phyloP scores from a whole-genome alignment of 495 filamentous ascomycete genomes.

The Tuber melanosporum region DNA sequence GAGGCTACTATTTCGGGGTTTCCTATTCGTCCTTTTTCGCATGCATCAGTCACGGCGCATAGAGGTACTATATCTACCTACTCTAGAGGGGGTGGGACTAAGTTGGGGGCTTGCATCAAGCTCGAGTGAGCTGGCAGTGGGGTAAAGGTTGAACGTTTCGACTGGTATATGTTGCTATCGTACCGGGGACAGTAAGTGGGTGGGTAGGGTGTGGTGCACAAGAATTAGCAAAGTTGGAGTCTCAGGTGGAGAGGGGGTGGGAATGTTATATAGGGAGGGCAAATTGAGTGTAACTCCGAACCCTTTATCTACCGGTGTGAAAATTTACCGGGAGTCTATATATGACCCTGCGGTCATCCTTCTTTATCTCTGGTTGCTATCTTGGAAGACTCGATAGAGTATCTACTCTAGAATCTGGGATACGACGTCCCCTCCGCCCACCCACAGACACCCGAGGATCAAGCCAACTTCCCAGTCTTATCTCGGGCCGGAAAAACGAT shows the following conservation, averaged over 20 bases:
- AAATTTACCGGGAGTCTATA: background rate
- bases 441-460: background rate
- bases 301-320: background rate
- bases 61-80: background rate
- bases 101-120: background rate
- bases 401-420: background rate
- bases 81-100: background rate
- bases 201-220: background rate
- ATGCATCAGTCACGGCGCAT: background rate
- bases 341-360: background rate
- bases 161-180: background rate
- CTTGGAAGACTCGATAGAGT: background rate
- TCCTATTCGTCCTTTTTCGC: slow-evolving; percentile 7
- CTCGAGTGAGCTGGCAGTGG: background rate
- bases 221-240: background rate
- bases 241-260: background rate
- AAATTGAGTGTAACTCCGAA: background rate
- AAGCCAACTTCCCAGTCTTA: background rate
- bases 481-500: background rate
- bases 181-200: background rate
- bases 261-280: background rate
- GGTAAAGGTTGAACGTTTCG: background rate
- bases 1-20: background rate
- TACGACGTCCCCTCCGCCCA: background rate
- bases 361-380: background rate